Base-by-base conservation (phyloP, 495 filamentous ascomycete species). In the Aspergillus sclerotiicarbonarius region DNA sequence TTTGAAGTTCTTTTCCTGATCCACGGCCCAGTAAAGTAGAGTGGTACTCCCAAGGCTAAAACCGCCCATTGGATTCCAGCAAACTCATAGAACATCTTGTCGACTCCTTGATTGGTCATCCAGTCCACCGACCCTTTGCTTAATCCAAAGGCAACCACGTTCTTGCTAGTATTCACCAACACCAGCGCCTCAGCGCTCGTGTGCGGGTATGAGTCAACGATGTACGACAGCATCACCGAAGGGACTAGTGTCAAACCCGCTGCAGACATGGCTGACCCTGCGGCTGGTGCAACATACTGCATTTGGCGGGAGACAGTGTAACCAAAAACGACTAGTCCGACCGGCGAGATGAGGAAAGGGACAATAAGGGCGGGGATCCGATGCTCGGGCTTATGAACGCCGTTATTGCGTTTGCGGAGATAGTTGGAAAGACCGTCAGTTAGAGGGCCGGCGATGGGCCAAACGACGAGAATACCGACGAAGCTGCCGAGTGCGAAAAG, bases 161-260 rank as follows among this genome's bases (percentile, higher is more conserved):
- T 76, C 68, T 76, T 76, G 2, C 71, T 71, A 0, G 71, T 62
- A 55, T 76, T 76, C n/a, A 76, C 66, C 25, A 67, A 43, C 2
- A 71, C 69, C 37, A 71, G 57, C 1, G 69, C 69, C 59, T 71
- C 69, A 12, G 65, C 67, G 25, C 67, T 67, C 8, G 56, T 56
- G 6, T 56, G 44, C 15, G 69, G 69, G 41, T 69, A 71, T 1
- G 67, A 55, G 25, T 71, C 69, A 16, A 71, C 69, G 12, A 71
- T 65, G 46, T 70, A 69, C 6, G 69, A 68, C n/a, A 71, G 61
- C 65, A 71, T 68, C 0, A 69, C 67, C 10, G 69, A 71, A 0
- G 69, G 67, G 10, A 71, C 67, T 9, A 70, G 50, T 0, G 67
- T 65, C 16, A 70, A 58, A 9, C 60, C 65, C 1, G 67, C 58